Evolutionary conservation across 495 filamentous ascomycete species (phyloP), one percentile per base, ranked within the genome.

Genomic region (Penicillium psychrofluorescens): DNA sequence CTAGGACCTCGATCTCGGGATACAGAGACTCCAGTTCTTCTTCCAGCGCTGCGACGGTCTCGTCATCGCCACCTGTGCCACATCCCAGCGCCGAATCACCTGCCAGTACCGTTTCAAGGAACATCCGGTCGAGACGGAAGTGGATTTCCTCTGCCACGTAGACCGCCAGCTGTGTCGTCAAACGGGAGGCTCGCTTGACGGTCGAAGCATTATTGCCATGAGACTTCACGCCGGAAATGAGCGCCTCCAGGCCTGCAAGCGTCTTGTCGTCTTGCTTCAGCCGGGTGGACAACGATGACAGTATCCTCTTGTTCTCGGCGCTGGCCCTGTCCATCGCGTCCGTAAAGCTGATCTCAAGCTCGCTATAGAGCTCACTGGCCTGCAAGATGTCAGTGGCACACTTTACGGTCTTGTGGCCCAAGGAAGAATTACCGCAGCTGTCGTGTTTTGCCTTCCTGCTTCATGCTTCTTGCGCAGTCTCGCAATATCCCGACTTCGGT

Each of bases 1-100:
- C 75, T 29, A 84, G 66, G 2, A 79, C 71, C 10, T 78, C 68
- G 47, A 84, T 78, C 46, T 84, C 80, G 0, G 77, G 70, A 45
- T 80, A 81, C 4, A 84, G 56, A 11, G 80, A 78, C 31, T 80
- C 79, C 5, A 83, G 54, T 43, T 84, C 80, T 34, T 75, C 70
- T 51, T 80, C 69, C 15, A 83, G 44, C 0, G 65, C 62, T 13
- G 58, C 37, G n/a, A 71, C 38, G 9, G 46, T 43, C 6, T 61
- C 54, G 11, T 22, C 22, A 15, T 56, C 51, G 11, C 27, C 13
- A 1, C 35, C 33, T 34, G 29, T 8, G 0, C 10, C 29, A 7
- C 36, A 27, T 6, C 31, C 10, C 8, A 28, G 13, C 5, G 9
- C 35, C 11, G 39, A 46, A 7, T 38, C 22, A 10, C 46, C 41